phyloP scores from a whole-genome alignment of 495 filamentous ascomycete species.

The Aspergillus sparsus region DNA sequence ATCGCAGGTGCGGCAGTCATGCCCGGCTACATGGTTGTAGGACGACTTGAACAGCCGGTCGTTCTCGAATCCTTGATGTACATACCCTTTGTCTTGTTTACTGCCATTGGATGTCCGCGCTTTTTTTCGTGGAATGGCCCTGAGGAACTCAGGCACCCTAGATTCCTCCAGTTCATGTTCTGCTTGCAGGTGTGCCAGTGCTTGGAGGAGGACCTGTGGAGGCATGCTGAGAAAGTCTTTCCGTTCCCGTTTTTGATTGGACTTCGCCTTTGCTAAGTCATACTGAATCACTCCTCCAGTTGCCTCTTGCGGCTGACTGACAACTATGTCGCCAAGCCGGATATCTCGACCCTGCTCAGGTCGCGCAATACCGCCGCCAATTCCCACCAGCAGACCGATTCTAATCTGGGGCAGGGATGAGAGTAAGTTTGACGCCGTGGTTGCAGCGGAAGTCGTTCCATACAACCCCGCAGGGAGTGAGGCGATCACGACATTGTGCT shows the following conservation, averaged over 20 bases:
- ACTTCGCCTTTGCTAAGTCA: slow-evolving; percentile 37
- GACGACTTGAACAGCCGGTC: too few species aligned
- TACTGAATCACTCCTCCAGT: slow-evolving; percentile 26
- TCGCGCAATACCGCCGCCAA: slow-evolving; percentile 44
- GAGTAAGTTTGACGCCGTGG: slow-evolving; percentile 21
- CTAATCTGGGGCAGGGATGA: background rate
- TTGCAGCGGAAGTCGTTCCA: slow-evolving; percentile 35
- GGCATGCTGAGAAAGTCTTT: slow-evolving; percentile 33
- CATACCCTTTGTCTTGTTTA: too few species aligned
- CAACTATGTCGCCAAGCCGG: slow-evolving; percentile 47
- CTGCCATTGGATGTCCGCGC: too few species aligned
- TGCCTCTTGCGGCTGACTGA: too few species aligned
- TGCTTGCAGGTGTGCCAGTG: slow-evolving; percentile 12
- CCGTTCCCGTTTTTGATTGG: slow-evolving; percentile 16
- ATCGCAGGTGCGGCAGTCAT: too few species aligned
- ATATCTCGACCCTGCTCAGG: slow-evolving; percentile 37
- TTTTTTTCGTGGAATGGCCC: too few species aligned
- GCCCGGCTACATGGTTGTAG: too few species aligned
- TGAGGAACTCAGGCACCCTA: too few species aligned
- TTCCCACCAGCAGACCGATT: slow-evolving; percentile 49
- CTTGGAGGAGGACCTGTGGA: slow-evolving; percentile 24
- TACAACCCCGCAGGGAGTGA: slow-evolving; percentile 33
- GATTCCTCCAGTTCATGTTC: too few species aligned
- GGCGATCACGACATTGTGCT: slow-evolving; percentile 42
- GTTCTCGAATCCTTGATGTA: too few species aligned